Percentiles rank a stretch among this genome's conserved stretches.
Evolutionary conservation across 2,329 filamentous ascomycete genomes (phyloP).

Genomic region (Talaromyces verruculosus): DNA sequence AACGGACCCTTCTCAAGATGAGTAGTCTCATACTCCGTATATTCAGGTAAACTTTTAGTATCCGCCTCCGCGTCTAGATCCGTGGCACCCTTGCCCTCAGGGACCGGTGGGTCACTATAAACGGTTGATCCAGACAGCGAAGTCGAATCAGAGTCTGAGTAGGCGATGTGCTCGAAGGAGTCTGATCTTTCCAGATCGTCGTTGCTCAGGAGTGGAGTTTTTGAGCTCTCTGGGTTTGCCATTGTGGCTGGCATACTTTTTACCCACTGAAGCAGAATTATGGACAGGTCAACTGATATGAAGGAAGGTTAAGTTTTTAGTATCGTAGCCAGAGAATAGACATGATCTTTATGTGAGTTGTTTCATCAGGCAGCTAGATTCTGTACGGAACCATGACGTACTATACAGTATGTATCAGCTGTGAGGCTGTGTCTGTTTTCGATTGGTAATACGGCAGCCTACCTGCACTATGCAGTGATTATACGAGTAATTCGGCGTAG

Average conservation of each 20-base stretch:
- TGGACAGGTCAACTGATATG: neutral
- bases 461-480: too few species aligned
- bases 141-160: conserved; percentile 11
- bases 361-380: neutral
- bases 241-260: neutral
- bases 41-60: conserved; percentile 13
- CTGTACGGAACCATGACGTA: neutral
- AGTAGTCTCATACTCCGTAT: neutral
- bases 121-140: conserved; percentile 5
- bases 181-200: neutral
- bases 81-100: neutral
- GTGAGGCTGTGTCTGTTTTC: conserved; percentile 3
- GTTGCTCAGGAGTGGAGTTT: conserved; percentile 7
- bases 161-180: conserved; percentile 6
- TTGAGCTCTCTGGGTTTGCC: neutral
- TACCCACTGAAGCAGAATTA: neutral
- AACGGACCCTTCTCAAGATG: neutral
- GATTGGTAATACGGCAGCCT: conserved; percentile 4
- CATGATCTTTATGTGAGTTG: conserved; percentile 1
- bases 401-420: neutral
- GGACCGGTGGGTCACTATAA: neutral
- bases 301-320: neutral
- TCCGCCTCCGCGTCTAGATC: conserved; percentile 1
- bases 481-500: neutral
- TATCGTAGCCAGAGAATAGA: neutral